Evolutionary conservation across 139 green algal species (phyloP).

Genomic region (Auxenochlorella protothecoides): DNA sequence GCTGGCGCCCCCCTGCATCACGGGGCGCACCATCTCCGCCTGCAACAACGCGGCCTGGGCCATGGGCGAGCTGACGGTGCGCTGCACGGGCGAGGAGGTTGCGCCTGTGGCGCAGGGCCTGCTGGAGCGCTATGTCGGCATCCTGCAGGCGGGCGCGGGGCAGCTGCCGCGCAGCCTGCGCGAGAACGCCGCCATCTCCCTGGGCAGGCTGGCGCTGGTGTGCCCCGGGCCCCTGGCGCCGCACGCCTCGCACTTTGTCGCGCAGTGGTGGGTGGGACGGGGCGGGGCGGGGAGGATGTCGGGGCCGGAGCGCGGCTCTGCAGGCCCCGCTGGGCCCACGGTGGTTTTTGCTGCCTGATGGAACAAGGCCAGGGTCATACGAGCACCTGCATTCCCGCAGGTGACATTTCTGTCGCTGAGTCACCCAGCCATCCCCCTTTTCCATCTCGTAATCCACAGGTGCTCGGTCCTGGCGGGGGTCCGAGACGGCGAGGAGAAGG

Average conservation of each 20-base stretch:
- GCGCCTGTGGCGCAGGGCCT: slow-evolving; percentile 36
- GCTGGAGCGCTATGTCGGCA: slow-evolving; percentile 41
- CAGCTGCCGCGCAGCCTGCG: slow-evolving; percentile 58
- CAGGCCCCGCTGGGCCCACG: not conserved
- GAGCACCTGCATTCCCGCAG: not conserved
- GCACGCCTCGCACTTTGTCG: slow-evolving; percentile 63
- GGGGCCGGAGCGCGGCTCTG: not conserved
- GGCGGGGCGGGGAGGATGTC: too few relatives aligned
- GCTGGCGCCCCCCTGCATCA: slow-evolving; percentile 25
- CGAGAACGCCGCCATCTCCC: slow-evolving; percentile 87
- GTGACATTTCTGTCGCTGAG: not conserved
- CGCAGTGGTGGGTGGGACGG: slow-evolving; percentile 38
- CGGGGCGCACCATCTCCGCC: slow-evolving; percentile 39
- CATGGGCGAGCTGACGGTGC: slow-evolving; percentile 71
- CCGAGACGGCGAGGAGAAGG: slow-evolving; percentile 88
- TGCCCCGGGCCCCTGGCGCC: slow-evolving; percentile 57
- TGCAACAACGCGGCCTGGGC: slow-evolving; percentile 95
- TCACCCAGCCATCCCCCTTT: not conserved
- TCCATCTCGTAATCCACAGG: not conserved
- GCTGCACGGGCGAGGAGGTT: slow-evolving; percentile 44
- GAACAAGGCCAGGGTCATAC: too few relatives aligned
- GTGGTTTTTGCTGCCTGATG: not conserved
- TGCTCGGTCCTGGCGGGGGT: slow-evolving; percentile 70
- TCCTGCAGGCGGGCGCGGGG: slow-evolving; percentile 41
- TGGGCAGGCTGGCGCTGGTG: slow-evolving; percentile 69